Evolutionary conservation across 106 monocot species (phyloP).

Genomic region (Chionographis japonica): DNA sequence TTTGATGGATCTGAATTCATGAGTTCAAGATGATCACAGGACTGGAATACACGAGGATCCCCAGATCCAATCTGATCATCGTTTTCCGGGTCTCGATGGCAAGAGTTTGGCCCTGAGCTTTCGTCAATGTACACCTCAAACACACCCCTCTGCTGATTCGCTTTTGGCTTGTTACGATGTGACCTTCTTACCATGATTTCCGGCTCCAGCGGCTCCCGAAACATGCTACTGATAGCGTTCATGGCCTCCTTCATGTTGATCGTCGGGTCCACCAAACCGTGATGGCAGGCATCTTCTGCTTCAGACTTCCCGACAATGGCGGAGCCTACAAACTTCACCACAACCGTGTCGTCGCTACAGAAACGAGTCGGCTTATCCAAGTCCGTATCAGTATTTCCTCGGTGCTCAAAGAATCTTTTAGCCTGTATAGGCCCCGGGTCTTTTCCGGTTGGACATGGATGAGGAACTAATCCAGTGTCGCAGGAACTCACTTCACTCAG

Average conservation of each 20-base stretch:
- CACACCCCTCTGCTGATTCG: slow-evolving; percentile 16
- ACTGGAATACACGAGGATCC: not conserved
- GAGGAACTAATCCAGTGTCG: not conserved
- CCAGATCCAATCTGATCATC: not conserved
- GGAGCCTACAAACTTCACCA: slow-evolving; percentile 68
- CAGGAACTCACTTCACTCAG: too few relatives aligned
- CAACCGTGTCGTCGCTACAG: slow-evolving; percentile 46
- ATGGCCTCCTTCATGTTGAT: slow-evolving; percentile 74
- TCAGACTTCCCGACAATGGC: slow-evolving; percentile 64
- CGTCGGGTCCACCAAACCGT: slow-evolving; percentile 70
- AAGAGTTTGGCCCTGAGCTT: slow-evolving; percentile 7
- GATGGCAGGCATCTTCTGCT: slow-evolving; percentile 65
- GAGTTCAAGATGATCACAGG: not conserved
- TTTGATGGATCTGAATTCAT: slow-evolving; percentile 3
- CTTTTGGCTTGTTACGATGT: slow-evolving; percentile 17
- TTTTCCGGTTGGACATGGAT: not conserved
- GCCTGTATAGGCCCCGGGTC: not conserved
- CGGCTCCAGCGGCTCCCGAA: slow-evolving; percentile 52
- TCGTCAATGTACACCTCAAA: slow-evolving; percentile 53
- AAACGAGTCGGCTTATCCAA: not conserved
- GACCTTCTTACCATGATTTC: slow-evolving; percentile 41
- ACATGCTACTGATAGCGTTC: slow-evolving; percentile 62
- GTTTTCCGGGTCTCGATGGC: not conserved
- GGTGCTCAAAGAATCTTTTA: not conserved
- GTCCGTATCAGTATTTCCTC: slow-evolving; percentile 5